Evolutionary conservation across 1,139 yeast species (phyloP), one percentile per base, ranked within the genome.

Genomic region (Diutina sp.): DNA sequence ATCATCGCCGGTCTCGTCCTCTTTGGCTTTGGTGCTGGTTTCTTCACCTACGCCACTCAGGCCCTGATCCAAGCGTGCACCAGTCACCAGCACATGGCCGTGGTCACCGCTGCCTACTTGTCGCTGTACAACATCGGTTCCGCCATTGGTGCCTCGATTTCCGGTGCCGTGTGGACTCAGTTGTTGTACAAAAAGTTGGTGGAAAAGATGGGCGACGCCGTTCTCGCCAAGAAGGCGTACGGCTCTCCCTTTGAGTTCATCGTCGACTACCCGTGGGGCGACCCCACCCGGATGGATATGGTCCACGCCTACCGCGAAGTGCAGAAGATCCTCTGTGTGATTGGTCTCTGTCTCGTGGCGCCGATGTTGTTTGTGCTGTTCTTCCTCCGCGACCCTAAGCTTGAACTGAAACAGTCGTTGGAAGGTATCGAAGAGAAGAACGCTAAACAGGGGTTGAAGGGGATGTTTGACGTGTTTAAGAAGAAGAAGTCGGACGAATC

Each of bases 211-310:
- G 53, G 53, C 6, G 53, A 50, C 32, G 53, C 28, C 11, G 32
- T 59, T 2, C 55, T 65, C 41, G 74, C 75, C 25, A 59, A 61
- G 1, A 56, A 60, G 46, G 73, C 72, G n/a, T 72, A 69, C 60
- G 59, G 60, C 28, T 59, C 64, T 25, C 76, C 76, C 8, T 70
- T 65, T 59, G 61, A 62, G 1, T 72, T 69, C 58, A 67, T 67
- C 56, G 58, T 58, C 2, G 58, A 58, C 2, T 64, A 72, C 58
- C 57, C 67, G 6, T 72, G 76, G 77, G 74, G 69, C 5, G 64
- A 73, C 9, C 64, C 68, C 6, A 71, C 64, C 55, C 70, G 78
- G 66, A 59, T 58, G 7, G 67, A 64, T 2, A 69, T 70, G 47
- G 74, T 70, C 18, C 55, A 57, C n/a, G 55, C 55, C 29, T 53